These are phyloP conservation scores for Xylaria bambusicola DNA, from an alignment of 495 filamentous ascomycete species.

Conservation along the genomic window DNA sequence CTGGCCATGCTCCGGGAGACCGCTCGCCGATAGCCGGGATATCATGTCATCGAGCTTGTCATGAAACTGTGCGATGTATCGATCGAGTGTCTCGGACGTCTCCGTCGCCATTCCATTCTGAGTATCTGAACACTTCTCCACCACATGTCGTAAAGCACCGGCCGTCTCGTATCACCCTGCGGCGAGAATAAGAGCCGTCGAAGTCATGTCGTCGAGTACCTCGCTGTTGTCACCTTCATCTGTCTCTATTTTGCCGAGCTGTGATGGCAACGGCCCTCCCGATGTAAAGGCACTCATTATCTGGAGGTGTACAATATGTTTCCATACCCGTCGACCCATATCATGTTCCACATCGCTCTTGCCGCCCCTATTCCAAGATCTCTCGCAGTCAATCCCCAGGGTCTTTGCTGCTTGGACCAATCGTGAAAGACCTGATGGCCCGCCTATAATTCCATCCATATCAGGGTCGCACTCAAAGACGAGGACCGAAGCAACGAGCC, in stretches of 20 bases:
- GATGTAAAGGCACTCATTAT: background rate
- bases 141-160: background rate
- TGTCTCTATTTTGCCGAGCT: background rate
- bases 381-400: slow-evolving; percentile 2
- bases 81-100: background rate
- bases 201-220: background rate
- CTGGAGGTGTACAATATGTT: slow-evolving; percentile 5
- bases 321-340: slow-evolving; percentile 4
- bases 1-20: slow-evolving; percentile 2
- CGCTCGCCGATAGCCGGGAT: background rate
- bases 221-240: background rate
- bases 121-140: slow-evolving; percentile 1
- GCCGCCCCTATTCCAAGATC: background rate
- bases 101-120: slow-evolving; percentile 3
- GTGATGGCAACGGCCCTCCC: background rate
- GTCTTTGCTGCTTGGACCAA: slow-evolving; percentile 2
- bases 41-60: background rate
- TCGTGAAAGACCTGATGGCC: slow-evolving; percentile 4
- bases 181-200: background rate
- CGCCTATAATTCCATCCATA: slow-evolving; percentile 1
- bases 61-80: background rate
- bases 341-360: slow-evolving; percentile 3
- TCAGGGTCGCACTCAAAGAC: slow-evolving; percentile 4
- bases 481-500: background rate
- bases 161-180: background rate